Conservation (phyloP, 805 yeast genomes). For the Hanseniaspora opuntiae region DNA sequence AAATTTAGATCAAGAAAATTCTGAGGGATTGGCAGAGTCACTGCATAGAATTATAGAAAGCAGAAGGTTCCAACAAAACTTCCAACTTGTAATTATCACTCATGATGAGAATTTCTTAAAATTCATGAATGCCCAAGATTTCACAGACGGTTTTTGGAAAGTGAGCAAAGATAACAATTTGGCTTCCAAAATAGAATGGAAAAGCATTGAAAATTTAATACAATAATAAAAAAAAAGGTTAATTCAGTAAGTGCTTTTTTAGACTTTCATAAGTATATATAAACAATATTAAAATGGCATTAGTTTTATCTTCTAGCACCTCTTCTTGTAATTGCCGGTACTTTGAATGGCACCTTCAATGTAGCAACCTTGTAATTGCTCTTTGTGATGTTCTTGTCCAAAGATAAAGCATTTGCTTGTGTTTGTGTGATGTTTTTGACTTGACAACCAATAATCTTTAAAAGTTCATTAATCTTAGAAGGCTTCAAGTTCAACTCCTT, state of each 20-base stretch:
- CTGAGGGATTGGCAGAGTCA: slow-evolving; percentile 74
- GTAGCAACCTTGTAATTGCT: slow-evolving; percentile 64
- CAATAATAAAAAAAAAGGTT: slow-evolving; percentile 16
- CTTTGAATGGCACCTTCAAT: slow-evolving; percentile 74
- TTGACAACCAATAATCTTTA: slow-evolving; percentile 70
- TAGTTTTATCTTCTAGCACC: slow-evolving; percentile 29
- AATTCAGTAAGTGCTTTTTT: no score
- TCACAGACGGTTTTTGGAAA: slow-evolving; percentile 76
- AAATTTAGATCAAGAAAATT: slow-evolving; percentile 77
- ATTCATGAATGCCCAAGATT: slow-evolving; percentile 71
- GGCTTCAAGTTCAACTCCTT: slow-evolving; percentile 74
- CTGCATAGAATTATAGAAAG: slow-evolving; percentile 59
- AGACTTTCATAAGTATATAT: not conserved
- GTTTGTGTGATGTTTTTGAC: slow-evolving; percentile 58
- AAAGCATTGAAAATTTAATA: slow-evolving; percentile 30
- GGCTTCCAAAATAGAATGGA: slow-evolving; percentile 59
- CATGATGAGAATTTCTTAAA: slow-evolving; percentile 87
- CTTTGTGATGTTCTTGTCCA: slow-evolving; percentile 42
- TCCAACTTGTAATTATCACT: slow-evolving; percentile 88
- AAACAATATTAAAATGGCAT: not conserved
- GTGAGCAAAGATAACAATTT: slow-evolving; percentile 71
- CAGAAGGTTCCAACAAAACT: slow-evolving; percentile 68
- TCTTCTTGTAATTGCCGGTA: slow-evolving; percentile 70
- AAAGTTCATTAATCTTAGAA: slow-evolving; percentile 49
- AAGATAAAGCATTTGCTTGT: slow-evolving; percentile 63